These are phyloP conservation scores for Anisodus acutangulus DNA, from an alignment of 257 asterid genomes.

Conservation along the genomic window DNA sequence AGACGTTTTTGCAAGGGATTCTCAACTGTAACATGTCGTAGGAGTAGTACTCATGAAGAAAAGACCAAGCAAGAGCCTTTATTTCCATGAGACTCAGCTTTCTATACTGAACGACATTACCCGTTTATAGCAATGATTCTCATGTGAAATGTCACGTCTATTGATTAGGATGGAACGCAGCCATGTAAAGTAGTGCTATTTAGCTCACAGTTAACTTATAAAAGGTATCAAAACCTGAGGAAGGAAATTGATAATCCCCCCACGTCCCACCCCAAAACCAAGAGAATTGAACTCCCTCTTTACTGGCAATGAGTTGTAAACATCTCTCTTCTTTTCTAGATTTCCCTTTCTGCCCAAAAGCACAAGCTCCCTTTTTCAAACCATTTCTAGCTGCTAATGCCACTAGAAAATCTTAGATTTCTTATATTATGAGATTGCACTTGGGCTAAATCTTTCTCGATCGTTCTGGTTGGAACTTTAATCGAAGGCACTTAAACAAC, in stretches of 20 bases:
- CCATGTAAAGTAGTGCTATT: not conserved
- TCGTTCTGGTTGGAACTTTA: not conserved
- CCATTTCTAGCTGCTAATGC: not conserved
- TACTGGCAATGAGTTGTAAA: not conserved
- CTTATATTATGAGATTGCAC: not conserved
- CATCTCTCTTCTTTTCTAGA: not conserved
- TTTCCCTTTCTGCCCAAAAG: not conserved
- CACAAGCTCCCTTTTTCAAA: not conserved
- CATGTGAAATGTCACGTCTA: not conserved
- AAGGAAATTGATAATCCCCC: not conserved
- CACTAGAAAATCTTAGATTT: not conserved
- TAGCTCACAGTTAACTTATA: not conserved
- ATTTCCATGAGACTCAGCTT: constrained; percentile 3
- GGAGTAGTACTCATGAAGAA: not conserved
- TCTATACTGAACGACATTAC: not conserved
- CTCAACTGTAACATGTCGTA: not conserved
- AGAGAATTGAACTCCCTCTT: not conserved
- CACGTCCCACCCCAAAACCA: not conserved
- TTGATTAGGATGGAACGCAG: not conserved
- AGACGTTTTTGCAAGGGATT: not conserved
- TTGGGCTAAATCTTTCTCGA: not conserved
- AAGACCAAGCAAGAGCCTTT: not conserved
- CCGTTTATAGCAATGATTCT: not conserved
- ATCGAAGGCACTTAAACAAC: not conserved
- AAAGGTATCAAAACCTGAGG: not conserved